Evolutionary conservation across 306 rosid genomes (phyloP).

Genomic region (Ormosia emarginata): DNA sequence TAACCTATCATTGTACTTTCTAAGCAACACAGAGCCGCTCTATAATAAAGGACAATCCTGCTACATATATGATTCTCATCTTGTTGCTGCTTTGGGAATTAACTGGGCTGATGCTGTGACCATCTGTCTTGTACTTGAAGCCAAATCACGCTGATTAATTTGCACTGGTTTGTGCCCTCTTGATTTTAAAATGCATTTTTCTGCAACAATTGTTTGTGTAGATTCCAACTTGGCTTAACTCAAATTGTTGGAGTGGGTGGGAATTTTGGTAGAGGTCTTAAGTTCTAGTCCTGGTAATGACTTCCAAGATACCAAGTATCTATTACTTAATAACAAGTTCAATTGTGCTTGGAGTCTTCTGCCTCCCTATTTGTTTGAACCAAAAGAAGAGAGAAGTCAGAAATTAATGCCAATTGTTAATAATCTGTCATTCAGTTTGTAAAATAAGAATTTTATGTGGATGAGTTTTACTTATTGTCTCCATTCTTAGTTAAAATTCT

Average conservation of each 20-base stretch:
- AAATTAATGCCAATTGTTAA: not conserved
- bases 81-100: conserved; percentile 93
- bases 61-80: conserved; percentile 67
- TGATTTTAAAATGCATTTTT: not conserved
- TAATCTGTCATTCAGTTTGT: not conserved
- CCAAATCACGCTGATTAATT: conserved; percentile 59
- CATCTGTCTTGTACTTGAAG: conserved; percentile 83
- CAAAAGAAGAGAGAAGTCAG: not conserved
- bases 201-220: not conserved
- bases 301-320: not conserved
- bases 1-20: conserved; percentile 7
- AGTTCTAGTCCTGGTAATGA: not conserved
- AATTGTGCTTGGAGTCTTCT: not conserved
- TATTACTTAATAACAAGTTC: not conserved
- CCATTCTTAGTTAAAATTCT: not conserved
- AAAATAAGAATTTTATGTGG: not conserved
- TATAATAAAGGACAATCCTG: conserved; percentile 21
- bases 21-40: conserved; percentile 39
- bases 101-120: conserved; percentile 96
- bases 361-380: not conserved
- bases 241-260: not conserved
- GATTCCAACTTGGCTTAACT: not conserved
- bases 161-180: not conserved
- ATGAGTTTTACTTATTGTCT: not conserved
- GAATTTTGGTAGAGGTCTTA: not conserved